These are phyloP conservation scores for Myochromella boudieri DNA, from an alignment of 768 basidiomycete species.

Conservation along the genomic window DNA sequence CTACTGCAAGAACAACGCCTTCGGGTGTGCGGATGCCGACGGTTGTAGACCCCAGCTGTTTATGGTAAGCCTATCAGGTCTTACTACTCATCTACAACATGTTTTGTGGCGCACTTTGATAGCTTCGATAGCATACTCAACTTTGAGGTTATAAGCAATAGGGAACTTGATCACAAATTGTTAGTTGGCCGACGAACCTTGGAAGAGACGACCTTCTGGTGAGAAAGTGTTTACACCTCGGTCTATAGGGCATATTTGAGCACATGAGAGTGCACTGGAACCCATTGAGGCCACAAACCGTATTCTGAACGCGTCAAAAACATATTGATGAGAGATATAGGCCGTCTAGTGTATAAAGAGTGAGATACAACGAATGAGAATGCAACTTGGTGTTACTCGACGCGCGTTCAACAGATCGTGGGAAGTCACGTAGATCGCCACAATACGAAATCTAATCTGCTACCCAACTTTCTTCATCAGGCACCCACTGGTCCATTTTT, in stretches of 20 bases:
- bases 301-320: constrained; percentile 96
- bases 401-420: constrained; percentile 46
- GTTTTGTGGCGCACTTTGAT: constrained; percentile 71
- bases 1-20: constrained; percentile 92
- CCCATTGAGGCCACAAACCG: constrained; percentile 45
- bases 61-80: constrained; percentile 4
- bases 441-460: constrained; percentile 38
- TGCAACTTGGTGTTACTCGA: constrained; percentile 37
- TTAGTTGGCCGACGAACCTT: constrained; percentile 62
- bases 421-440: constrained; percentile 24
- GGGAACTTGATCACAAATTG: constrained; percentile 2
- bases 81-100: neutral
- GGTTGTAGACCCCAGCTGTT: constrained; percentile 94
- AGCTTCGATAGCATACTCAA: constrained; percentile 99
- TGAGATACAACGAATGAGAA: constrained; percentile 21
- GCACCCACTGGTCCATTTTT: too few species aligned
- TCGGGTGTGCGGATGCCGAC: constrained; percentile 90
- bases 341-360: constrained; percentile 20
- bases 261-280: neutral
- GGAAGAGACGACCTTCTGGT: constrained; percentile 96
- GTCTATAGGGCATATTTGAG: constrained; percentile 45
- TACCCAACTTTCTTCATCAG: constrained; percentile 16
- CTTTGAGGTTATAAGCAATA: constrained; percentile 28
- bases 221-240: constrained; percentile 99
- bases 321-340: constrained; percentile 45